Percentiles rank a stretch among this genome's conserved stretches.
Conservation (phyloP, 805 yeast species). For the Candida sakaeoensis region DNA sequence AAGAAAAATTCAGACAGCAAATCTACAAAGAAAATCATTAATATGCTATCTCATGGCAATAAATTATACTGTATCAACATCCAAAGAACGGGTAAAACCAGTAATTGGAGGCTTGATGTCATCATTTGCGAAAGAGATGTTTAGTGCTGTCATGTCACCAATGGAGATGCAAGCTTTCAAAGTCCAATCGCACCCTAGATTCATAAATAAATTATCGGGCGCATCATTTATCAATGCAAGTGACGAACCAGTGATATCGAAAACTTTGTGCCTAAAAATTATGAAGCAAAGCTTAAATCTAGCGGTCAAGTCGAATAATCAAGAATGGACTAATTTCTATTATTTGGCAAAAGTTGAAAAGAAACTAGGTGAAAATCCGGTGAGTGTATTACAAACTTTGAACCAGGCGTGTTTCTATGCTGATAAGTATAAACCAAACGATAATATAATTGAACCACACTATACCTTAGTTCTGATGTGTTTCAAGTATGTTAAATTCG, state of each 20-base stretch:
- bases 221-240: constrained; percentile 23
- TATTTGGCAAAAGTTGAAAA: constrained; percentile 55
- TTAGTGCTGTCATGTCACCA: constrained; percentile 58
- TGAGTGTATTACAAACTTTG: constrained; percentile 38
- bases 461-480: constrained; percentile 56
- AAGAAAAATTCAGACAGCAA: constrained; percentile 56
- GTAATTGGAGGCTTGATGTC: constrained; percentile 47
- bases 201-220: constrained; percentile 20
- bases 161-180: constrained; percentile 60
- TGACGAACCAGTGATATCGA: constrained; percentile 18
- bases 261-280: constrained; percentile 30
- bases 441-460: constrained; percentile 73
- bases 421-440: constrained; percentile 36
- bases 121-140: constrained; percentile 54
- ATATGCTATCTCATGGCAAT: constrained; percentile 74
- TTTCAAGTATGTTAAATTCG: constrained; percentile 50
- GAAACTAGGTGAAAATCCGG: constrained; percentile 39
- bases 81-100: constrained; percentile 22
- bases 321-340: constrained; percentile 62
- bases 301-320: constrained; percentile 41
- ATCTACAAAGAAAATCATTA: constrained; percentile 63
- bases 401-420: constrained; percentile 45
- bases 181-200: constrained; percentile 34
- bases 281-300: constrained; percentile 43
- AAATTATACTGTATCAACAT: constrained; percentile 28